Conservation (phyloP, 495 filamentous ascomycete species). For the Penicillium canescens region DNA sequence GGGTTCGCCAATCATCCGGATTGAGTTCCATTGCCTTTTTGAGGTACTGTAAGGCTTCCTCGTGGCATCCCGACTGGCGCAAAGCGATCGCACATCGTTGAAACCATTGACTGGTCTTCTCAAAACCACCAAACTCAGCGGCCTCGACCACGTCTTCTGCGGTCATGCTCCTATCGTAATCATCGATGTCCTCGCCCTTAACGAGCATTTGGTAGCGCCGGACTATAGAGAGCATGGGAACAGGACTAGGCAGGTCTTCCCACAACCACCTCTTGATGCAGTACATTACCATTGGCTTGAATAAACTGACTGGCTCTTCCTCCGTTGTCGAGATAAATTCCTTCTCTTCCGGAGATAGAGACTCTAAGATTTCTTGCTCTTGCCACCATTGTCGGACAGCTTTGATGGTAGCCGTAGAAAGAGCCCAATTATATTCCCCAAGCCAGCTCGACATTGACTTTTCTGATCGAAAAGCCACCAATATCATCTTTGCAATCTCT, state of each 20-base stretch:
- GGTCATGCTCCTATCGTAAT: background rate
- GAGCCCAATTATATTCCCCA: too few species aligned
- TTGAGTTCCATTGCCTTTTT: background rate
- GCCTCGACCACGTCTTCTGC: background rate
- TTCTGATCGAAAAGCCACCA: background rate
- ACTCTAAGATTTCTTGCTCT: conserved; percentile 8
- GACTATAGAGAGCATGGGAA: background rate
- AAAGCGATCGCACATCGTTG: background rate
- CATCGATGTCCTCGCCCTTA: background rate
- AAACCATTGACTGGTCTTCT: background rate
- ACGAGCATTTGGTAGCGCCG: background rate
- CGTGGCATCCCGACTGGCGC: background rate
- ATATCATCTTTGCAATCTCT: background rate
- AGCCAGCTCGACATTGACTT: background rate
- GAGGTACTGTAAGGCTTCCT: background rate
- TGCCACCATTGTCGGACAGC: background rate
- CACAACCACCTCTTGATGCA: background rate
- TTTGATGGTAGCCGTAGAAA: background rate
- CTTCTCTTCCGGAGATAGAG: background rate
- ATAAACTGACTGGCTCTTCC: background rate
- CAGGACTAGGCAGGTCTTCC: background rate
- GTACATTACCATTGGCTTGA: background rate
- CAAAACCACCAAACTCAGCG: background rate
- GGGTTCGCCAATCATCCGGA: background rate
- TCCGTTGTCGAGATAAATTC: background rate